Evolutionary conservation across 2,329 filamentous ascomycete species (phyloP).

Genomic region (Neonectria coccinea): DNA sequence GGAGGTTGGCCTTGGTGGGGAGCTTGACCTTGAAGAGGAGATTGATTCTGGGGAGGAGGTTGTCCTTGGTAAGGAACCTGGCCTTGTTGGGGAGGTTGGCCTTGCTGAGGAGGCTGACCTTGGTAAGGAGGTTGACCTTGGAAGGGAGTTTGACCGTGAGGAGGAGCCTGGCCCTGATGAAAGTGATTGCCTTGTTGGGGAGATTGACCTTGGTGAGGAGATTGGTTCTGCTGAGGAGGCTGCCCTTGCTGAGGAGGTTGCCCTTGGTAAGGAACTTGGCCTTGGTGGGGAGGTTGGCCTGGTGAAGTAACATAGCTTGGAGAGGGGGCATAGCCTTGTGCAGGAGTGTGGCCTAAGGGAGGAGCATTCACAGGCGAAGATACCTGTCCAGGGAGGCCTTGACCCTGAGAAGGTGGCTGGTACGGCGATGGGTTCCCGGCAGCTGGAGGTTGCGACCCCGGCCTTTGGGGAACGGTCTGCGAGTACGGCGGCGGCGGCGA

Average conservation of each 20-base stretch:
- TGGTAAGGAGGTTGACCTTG: background rate
- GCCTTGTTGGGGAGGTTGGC: background rate
- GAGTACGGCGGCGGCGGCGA: constrained; percentile 44
- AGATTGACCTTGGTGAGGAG: background rate
- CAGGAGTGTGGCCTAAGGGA: background rate
- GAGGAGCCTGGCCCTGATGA: background rate
- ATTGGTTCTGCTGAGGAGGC: background rate
- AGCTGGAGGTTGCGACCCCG: constrained; percentile 30
- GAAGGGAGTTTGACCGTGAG: background rate
- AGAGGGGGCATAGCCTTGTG: background rate
- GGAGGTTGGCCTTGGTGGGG: background rate
- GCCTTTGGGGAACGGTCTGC: constrained; percentile 25
- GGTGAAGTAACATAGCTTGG: background rate
- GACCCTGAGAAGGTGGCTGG: constrained; percentile 24
- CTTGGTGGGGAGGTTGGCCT: background rate
- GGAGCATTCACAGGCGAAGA: background rate
- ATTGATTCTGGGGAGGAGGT: background rate
- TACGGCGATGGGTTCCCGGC: constrained; percentile 31
- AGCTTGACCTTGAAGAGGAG: constrained; percentile 4
- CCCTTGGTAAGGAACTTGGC: background rate
- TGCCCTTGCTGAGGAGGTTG: background rate
- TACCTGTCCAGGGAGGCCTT: background rate
- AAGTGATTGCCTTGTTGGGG: background rate
- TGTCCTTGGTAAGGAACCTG: background rate
- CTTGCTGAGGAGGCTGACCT: background rate